Base-by-base conservation (phyloP, 495 filamentous ascomycete genomes). In the Penicillium desertorum region DNA sequence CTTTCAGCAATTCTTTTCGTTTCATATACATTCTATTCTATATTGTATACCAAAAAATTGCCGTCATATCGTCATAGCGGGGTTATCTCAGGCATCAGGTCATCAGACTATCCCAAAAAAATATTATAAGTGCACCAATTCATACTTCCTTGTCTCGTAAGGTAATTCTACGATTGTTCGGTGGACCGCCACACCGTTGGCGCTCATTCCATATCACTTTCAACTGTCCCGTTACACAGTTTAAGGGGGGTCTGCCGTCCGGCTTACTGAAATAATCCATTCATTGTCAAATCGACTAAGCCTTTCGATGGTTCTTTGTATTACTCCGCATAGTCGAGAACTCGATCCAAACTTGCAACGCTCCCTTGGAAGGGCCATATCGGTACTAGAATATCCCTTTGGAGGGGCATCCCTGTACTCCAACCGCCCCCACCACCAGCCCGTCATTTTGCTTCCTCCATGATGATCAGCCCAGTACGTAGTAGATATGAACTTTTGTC, bases 151-250 rank as follows among this genome's bases (percentile, higher is more conserved):
- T 23, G 49, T 1, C 36, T 20, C 42, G 41, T 36, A 52, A 52
- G 50, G 50, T 30, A 30, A 19, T 54, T 54, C 39, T 44, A 48
- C 9, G 14, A 52, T 64, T 63, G 36, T 11, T 56, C 27, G 42
- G 10, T 62, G 48, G 52, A 36, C 47, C 52, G 42, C 55, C 47
- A 43, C 48, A 42, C 51, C 51, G 51, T 53, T 29, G 27, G n/a
- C 50, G 10, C 37, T 29, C 37, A 43, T 52, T 52, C 34, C 49
- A 41, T 37, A 20, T 44, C 50, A 6, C 12, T 45, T 63, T 22
- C 23, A 12, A 22, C 23, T n/a, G 32, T 9, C 17, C 22, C 20
- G 58, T 66, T 64, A 62, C 61, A 62, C 64, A 27, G 25, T 61
- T 37, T 42, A 53, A 59, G 32, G 61, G 57, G 60, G 39, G 19